Evolutionary conservation across 768 basidiomycete species (phyloP), one percentile per base, ranked within the genome.

Genomic region (Amanita phalloides): DNA sequence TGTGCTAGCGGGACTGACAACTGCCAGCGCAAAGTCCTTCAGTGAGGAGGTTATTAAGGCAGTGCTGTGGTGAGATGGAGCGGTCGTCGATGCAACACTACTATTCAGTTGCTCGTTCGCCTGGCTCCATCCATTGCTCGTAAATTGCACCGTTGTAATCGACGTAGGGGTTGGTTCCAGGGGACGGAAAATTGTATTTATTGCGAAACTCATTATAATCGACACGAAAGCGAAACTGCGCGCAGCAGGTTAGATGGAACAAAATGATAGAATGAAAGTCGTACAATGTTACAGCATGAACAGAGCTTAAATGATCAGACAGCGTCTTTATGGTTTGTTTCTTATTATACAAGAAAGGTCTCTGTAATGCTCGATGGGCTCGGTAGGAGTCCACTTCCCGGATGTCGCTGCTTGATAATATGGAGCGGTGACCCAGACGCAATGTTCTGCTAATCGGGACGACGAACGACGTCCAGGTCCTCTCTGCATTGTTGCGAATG

Each of bases 201-300:
- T 71, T 9, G 81, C 68, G 39, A 77, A 78, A 32, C 64, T 82
- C 71, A 86, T 68, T n/a, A 87, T 71, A 36, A 88, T 69, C 36
- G 84, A 84, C 56, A 88, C 66, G 45, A 88, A 62, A 0, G 84
- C 82, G 54, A 88, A 74, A 45, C 86, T 88, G 55, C 38, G 56
- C 49, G 32, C 49, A 10, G 43, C 11, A 37, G 10, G 20, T 52
- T 17, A 58, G 57, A 43, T 36, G 54, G 37, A 35, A 55, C 28
- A 58, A 53, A 53, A 48, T 3, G 43, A 45, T 25, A 26, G 52
- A 61, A 7, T 38, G 49, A 49, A 38, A 32, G 45, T 66, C 81
- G n/a, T 70, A 87, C 86, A 88, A 67, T 20, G 82, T 84, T 45
- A 82, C 69, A 33, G 83, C 72, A 59, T 82, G 78, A 44, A 74